These are phyloP conservation scores for Fibroporia radiculosa DNA, from an alignment of 768 basidiomycete species.

Conservation along the genomic window DNA sequence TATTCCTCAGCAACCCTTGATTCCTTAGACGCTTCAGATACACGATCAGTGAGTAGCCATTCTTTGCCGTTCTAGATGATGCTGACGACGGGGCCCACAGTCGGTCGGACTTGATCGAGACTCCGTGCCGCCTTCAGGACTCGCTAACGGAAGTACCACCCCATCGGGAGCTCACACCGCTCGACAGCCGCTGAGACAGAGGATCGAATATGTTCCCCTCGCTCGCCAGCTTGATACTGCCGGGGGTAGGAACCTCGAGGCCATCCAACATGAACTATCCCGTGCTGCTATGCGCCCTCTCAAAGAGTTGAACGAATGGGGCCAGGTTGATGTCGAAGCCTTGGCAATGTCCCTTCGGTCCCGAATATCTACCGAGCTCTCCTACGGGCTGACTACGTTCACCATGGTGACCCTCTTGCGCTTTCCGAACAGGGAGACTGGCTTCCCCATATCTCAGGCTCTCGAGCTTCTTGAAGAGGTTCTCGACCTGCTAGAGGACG, in stretches of 20 bases:
- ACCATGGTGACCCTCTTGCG: constrained; percentile 75
- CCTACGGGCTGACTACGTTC: constrained; percentile 85
- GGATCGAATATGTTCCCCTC: constrained; percentile 83
- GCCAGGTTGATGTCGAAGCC: constrained; percentile 84
- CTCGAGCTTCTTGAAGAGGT: constrained; percentile 80
- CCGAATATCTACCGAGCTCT: constrained; percentile 72
- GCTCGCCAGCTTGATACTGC: constrained; percentile 66
- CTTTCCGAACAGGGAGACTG: constrained; percentile 44
- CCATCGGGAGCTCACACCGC: constrained; percentile 10
- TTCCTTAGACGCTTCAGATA: constrained; percentile 22
- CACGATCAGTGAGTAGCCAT: constrained; percentile 16
- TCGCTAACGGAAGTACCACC: constrained; percentile 3
- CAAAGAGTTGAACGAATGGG: constrained; percentile 80
- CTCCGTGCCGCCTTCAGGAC: constrained; percentile 15
- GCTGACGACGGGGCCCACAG: constrained; percentile 2
- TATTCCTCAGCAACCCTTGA: constrained; percentile 11
- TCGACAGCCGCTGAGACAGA: constrained; percentile 44
- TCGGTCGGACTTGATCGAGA: constrained; percentile 16
- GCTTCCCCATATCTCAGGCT: constrained; percentile 72
- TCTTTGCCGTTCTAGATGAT: neutral
- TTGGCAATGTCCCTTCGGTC: constrained; percentile 90
- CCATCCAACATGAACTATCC: constrained; percentile 53
- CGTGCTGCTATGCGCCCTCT: constrained; percentile 47
- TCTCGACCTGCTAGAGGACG: constrained; percentile 79
- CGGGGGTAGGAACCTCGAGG: constrained; percentile 75